A percentile compares a stretch with the other conserved stretches of the same genome.
phyloP scores from a whole-genome alignment of 345 rosid genomes.

The Hypericum perforatum region DNA sequence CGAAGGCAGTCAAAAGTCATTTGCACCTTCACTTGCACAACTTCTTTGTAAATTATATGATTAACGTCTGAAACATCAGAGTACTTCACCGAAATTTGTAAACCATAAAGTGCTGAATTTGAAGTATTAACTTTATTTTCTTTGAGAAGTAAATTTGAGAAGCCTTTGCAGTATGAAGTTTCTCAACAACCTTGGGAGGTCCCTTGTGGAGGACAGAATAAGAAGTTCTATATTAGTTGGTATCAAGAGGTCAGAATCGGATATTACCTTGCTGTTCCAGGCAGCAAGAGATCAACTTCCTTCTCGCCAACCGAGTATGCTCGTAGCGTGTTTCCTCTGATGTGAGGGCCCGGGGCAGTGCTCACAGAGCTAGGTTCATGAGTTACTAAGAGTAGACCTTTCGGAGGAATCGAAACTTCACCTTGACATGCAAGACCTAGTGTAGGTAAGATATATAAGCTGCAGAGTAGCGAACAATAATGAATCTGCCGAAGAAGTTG shows the following conservation, averaged over 20 bases:
- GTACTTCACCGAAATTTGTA: too few relatives aligned
- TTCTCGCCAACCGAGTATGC: constrained; percentile 63
- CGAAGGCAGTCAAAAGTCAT: too few relatives aligned
- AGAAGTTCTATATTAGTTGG: background rate
- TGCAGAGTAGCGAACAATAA: constrained; percentile 5
- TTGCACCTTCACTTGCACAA: too few relatives aligned
- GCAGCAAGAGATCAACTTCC: constrained; percentile 83
- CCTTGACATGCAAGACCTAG: constrained; percentile 38
- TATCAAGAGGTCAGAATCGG: background rate
- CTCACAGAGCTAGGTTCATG: constrained; percentile 65
- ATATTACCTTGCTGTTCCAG: constrained; percentile 70
- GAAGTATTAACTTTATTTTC: too few relatives aligned
- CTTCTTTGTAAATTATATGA: too few relatives aligned
- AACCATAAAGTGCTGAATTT: too few relatives aligned
- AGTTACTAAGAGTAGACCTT: constrained; percentile 54
- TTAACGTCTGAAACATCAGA: too few relatives aligned
- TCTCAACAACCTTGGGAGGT: too few relatives aligned
- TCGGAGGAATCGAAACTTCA: constrained; percentile 48
- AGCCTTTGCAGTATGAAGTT: too few relatives aligned
- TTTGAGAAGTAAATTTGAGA: too few relatives aligned
- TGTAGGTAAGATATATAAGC: constrained; percentile 11
- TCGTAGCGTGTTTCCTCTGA: constrained; percentile 64
- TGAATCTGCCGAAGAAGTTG: background rate
- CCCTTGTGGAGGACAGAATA: too few relatives aligned
- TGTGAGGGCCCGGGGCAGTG: constrained; percentile 75